Evolutionary conservation across 192 early-diverging fungal genomes (phyloP).

Genomic region (Coemansia sp.): DNA sequence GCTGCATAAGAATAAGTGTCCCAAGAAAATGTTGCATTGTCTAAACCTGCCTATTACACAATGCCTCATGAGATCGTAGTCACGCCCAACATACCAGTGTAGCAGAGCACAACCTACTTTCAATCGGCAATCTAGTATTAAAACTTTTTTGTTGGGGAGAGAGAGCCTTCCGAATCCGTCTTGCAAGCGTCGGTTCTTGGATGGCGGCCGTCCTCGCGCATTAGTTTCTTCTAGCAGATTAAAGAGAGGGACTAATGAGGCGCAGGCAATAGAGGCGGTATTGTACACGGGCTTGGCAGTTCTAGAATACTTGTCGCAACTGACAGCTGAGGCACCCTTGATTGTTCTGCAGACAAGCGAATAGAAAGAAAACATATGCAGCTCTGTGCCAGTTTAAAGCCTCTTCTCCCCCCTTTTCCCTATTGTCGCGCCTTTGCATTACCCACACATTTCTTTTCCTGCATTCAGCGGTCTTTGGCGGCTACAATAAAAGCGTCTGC

Average conservation of each 20-base stretch:
- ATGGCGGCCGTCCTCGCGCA: neutral
- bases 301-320: neutral
- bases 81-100: neutral
- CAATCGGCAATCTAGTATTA: neutral
- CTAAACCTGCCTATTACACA: neutral
- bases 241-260: neutral
- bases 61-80: neutral
- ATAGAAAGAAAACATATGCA: neutral
- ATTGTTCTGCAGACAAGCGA: neutral
- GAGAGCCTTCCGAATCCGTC: neutral
- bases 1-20: neutral
- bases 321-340: neutral
- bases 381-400: neutral
- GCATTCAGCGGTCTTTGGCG: neutral
- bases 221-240: neutral
- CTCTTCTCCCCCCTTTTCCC: neutral
- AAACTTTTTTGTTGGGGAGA: neutral
- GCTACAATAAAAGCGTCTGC: neutral
- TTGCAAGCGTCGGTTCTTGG: neutral
- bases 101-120: neutral
- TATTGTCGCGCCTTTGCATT: neutral
- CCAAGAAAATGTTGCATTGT: neutral
- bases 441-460: neutral
- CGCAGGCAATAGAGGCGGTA: neutral
- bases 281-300: conserved; percentile 1